These are phyloP conservation scores for Keithomyces neogunnii DNA, from an alignment of 2,329 filamentous ascomycete genomes.

Conservation along the genomic window DNA sequence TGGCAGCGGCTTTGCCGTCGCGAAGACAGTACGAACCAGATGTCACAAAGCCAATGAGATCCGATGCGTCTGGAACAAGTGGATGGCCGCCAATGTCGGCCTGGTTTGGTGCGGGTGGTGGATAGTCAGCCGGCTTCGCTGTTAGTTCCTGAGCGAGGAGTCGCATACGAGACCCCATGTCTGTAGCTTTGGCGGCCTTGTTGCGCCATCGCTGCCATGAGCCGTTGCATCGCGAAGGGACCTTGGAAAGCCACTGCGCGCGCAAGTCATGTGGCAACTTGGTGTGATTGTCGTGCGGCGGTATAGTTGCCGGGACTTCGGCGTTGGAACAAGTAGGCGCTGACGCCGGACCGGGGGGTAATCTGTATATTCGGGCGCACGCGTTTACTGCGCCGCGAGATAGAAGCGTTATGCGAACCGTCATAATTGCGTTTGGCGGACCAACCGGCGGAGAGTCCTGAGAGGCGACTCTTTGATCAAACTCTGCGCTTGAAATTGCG, in stretches of 20 bases:
- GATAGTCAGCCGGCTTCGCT: conserved; percentile 20
- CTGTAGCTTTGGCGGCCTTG: conserved; percentile 12
- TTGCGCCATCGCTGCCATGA: not conserved
- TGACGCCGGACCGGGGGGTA: conserved; percentile 37
- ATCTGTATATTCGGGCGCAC: conserved; percentile 78
- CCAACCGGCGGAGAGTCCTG: conserved; percentile 17
- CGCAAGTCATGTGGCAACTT: conserved; percentile 43
- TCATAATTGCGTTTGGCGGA: conserved; percentile 36
- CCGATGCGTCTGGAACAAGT: conserved; percentile 60
- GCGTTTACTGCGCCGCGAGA: conserved; percentile 60
- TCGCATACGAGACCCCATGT: conserved; percentile 31
- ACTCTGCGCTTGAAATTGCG: conserved; percentile 18
- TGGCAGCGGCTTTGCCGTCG: conserved; percentile 64
- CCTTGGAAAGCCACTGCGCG: conserved; percentile 61
- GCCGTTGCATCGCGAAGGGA: conserved; percentile 17
- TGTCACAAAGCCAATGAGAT: conserved; percentile 86
- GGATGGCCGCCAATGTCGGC: conserved; percentile 48
- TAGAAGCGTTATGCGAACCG: conserved; percentile 58
- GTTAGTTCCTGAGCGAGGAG: conserved; percentile 41
- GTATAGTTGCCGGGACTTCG: conserved; percentile 39
- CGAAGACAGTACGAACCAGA: conserved; percentile 75
- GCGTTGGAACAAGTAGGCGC: conserved; percentile 22
- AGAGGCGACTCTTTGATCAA: conserved; percentile 19
- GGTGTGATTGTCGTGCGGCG: conserved; percentile 12
- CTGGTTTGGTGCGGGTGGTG: conserved; percentile 27